Evolutionary conservation across 2,329 filamentous ascomycete genomes (phyloP), one percentile per base, ranked within the genome.

Genomic region (Alternaria longipes): DNA sequence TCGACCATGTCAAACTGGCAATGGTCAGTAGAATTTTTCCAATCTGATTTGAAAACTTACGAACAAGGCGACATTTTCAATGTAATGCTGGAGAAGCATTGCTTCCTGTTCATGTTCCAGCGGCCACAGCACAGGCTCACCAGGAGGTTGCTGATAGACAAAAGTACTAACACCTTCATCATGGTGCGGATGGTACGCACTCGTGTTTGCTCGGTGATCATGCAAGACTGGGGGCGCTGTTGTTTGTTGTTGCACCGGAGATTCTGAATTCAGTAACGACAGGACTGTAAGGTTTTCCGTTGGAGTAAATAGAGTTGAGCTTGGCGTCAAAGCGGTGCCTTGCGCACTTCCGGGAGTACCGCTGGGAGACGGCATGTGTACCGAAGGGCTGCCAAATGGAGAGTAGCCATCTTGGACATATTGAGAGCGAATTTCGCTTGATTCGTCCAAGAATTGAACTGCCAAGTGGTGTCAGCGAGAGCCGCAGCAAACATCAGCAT

Each of bases 391-490:
- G 11, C 54, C 62, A 9, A 65, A 64, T 11, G 63, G 61, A 42
- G 66, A 65, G 20, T 60, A 65, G 38, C 60, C 64, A 32, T 73
- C 71, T 34, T 67, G 65, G 26, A 65, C 61, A 44, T 76, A 77
- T 8, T 76, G 72, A 5, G 74, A 73, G 11, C 73, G 68, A 8
- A 79, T 70, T 16, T 75, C 72, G 22, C 67, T 68, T 8, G 76
- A 78, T 38, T 79, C 74, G 59, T 79, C 76, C 20, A 78, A 50
- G 42, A 79, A 79, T 36, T 78, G 74, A 36, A 79, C 76, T 79
- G 41, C 22, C 14, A 22, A 22, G 16, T n/a, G 16, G 5, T 24
- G 59, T 76, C 51, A 75, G 62, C 51, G 16, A 8, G 11, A 16
- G 14, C 24, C 24, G 11, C 26, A 47, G 20, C 16, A 24, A 1